Base-by-base conservation (phyloP, 345 rosid species). In the Lepidium sativum region DNA sequence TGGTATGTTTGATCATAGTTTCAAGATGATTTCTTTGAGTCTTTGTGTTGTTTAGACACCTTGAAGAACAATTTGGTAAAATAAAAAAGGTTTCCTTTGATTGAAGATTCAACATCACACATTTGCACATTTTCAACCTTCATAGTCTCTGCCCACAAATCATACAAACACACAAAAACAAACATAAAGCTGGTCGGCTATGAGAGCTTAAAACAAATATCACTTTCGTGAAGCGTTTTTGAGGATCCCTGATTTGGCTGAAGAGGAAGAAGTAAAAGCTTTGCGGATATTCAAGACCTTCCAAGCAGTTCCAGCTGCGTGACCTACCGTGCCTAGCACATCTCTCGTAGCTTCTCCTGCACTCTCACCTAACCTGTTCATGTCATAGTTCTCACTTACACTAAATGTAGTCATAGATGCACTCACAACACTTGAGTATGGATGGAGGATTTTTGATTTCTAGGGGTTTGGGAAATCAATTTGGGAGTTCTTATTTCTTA, bases 341-440 rank as follows among this genome's bases (percentile, higher is more conserved):
- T 92, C 87, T 55, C 60, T 86, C 0, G 96, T 78, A 0, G 91
- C 89, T 82, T 87, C 92, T 35, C 96, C 97, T 0, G 96, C 97
- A 32, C 61, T 81, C 74, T 89, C 96, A 0, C 98, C 97, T 18
- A 69, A 83, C 71, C 98, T 89, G 69, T 63, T 8, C 44, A 39
- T 40, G 18, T 60, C 16, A 38, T 34, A 23, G 42, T 4, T 18
- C 32, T 15, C 45, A n/a, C 18, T 50, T 37, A 43, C 62, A 13
- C 63, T 9, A 40, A 10, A 4, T 18, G 1, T 17, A 3, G 12
- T 10, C 4, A 0, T 12, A 29, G 8, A 6, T 9, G n/a, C 37
- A 27, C 18, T 14, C 35, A 27, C 12, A 27, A 27, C 35, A 39
- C 13, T 0, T 39, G 42, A 13, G 6, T 7, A 11, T 13, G 6